Evolutionary conservation across 2,329 filamentous ascomycete genomes (phyloP).

Genomic region (Phaeomoniella chlamydospora): DNA sequence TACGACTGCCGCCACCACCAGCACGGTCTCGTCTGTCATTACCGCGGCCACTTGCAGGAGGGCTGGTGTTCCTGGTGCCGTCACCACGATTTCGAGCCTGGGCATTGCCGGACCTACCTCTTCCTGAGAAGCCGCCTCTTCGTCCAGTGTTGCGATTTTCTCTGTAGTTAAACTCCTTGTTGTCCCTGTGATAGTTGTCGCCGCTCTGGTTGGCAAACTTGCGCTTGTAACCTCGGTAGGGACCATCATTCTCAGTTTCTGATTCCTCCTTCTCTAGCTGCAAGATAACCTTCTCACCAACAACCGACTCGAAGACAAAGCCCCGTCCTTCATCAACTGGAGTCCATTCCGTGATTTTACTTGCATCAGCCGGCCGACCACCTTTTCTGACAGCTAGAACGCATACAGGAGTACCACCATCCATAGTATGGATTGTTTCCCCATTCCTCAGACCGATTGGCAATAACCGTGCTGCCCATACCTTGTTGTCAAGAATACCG

Average conservation of each 20-base stretch:
- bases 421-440: constrained; percentile 53
- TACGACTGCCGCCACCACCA: constrained; percentile 17
- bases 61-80: constrained; percentile 8
- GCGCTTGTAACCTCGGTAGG: constrained; percentile 42
- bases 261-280: constrained; percentile 61
- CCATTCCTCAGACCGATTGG: constrained; percentile 40
- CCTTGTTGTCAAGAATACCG: constrained; percentile 58
- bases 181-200: constrained; percentile 32
- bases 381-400: constrained; percentile 69
- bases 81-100: constrained; percentile 10
- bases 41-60: constrained; percentile 21
- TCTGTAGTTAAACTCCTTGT: constrained; percentile 15
- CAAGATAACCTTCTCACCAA: constrained; percentile 75
- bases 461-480: constrained; percentile 74
- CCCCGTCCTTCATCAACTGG: constrained; percentile 55
- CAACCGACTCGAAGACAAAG: constrained; percentile 65
- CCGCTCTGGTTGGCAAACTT: constrained; percentile 40
- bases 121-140: constrained; percentile 21
- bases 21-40: constrained; percentile 26
- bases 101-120: constrained; percentile 14
- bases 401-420: constrained; percentile 68
- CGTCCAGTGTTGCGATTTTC: constrained; percentile 13
- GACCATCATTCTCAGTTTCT: constrained; percentile 50
- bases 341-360: constrained; percentile 72
- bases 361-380: constrained; percentile 63